Base-by-base conservation (phyloP, 345 rosid genomes). In the Dovyalis caffra region DNA sequence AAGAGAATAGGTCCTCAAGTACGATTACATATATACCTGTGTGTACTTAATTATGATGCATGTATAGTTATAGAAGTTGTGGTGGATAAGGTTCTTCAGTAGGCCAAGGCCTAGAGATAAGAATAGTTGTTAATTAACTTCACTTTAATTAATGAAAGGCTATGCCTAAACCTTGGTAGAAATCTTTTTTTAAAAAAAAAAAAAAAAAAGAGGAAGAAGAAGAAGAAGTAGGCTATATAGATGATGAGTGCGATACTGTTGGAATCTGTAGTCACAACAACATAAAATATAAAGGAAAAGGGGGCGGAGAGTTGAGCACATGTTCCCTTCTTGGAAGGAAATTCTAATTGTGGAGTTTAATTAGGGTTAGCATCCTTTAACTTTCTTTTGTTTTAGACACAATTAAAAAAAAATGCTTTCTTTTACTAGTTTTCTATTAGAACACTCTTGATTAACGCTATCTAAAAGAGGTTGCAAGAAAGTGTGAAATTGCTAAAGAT, bases 181-280 rank as follows among this genome's bases (percentile, higher is more conserved):
- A 49, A 20, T 28, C n/a, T n/a, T n/a, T n/a, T n/a, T n/a, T n/a
- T n/a, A n/a, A 1, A 26, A 31, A 28, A 9, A 20, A 0, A 10
- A 60, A 4, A 16, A 26, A 63, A 26, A n/a, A 7, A 2, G 8
- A 61, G 3, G 16, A 16, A 64, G 20, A 6, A 31, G 9, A 57
- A 37, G 18, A 3, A 1, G 34, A 40, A 12, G 47, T 0, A 11
- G 18, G 47, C 57, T 40, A 64, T 21, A 18, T 23, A 29, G 31
- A 25, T 53, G 49, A 67, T 57, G 45, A 23, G 75, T 57, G 73
- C 58, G 77, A 78, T 72, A 76, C 51, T 67, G 83, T 76, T 80
- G 84, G 83, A 80, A 81, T 83, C 81, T 60, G 8, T 65, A 33
- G 77, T 66, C 83, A 72, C 83, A 77, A 51, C 28, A 37, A 70